These are phyloP conservation scores for Chaetothyriales sp. DNA, from an alignment of 2,329 filamentous ascomycete species.

Conservation along the genomic window DNA sequence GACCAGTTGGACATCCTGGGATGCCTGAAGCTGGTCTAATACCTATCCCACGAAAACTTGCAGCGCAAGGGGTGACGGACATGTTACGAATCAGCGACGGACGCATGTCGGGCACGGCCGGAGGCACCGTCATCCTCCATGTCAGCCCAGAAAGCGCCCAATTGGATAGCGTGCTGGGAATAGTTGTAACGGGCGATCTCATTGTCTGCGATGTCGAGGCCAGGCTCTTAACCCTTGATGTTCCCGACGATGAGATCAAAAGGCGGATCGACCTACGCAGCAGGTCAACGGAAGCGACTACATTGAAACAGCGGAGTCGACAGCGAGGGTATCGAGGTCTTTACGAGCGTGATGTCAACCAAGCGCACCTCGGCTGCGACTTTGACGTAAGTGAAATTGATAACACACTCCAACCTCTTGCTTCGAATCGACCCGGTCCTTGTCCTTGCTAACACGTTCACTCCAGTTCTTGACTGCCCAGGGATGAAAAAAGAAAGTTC, in stretches of 20 bases:
- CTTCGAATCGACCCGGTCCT: not conserved
- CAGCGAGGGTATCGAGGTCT: slow-evolving; percentile 28
- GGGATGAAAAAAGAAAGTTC: not conserved
- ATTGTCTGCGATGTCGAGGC: slow-evolving; percentile 34
- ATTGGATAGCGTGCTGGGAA: slow-evolving; percentile 34
- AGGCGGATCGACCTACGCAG: slow-evolving; percentile 23
- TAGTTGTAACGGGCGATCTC: slow-evolving; percentile 36
- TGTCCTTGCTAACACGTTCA: not conserved
- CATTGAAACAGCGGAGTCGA: slow-evolving; percentile 18
- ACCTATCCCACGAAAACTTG: slow-evolving; percentile 38
- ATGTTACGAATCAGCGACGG: slow-evolving; percentile 43
- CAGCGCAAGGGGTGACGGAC: slow-evolving; percentile 34
- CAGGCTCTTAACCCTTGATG: slow-evolving; percentile 29
- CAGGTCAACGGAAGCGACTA: not conserved
- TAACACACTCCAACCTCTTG: too few species aligned
- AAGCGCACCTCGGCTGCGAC: slow-evolving; percentile 29
- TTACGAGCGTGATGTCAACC: slow-evolving; percentile 31
- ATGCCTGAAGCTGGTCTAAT: slow-evolving; percentile 42
- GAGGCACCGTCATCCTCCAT: slow-evolving; percentile 41
- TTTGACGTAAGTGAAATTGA: slow-evolving; percentile 19
- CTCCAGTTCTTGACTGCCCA: not conserved
- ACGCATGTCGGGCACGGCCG: slow-evolving; percentile 43
- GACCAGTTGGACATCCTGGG: slow-evolving; percentile 38
- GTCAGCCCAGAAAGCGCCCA: slow-evolving; percentile 40
- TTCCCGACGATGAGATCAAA: slow-evolving; percentile 30